A percentile compares a stretch with the other conserved stretches of the same genome.
Conservation (phyloP, 345 rosid genomes). For the Dovyalis caffra region DNA sequence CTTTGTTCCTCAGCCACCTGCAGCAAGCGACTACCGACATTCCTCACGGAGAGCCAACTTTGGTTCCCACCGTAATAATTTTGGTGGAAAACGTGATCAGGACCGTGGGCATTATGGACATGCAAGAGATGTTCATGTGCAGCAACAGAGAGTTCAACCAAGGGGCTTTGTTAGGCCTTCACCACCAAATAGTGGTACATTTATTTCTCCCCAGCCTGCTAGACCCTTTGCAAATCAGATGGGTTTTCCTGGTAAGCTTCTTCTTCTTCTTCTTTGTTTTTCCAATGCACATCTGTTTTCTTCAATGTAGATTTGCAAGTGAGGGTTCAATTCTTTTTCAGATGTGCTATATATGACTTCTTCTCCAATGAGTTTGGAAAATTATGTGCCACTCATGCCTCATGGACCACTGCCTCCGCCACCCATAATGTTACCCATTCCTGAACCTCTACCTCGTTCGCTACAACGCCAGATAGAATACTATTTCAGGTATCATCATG, state of each 20-base stretch:
- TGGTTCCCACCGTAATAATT: constrained; percentile 43
- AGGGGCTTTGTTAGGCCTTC: constrained; percentile 50
- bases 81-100: constrained; percentile 46
- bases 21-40: constrained; percentile 38
- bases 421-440: constrained; percentile 32
- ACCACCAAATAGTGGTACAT: constrained; percentile 38
- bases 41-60: constrained; percentile 47
- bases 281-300: not conserved
- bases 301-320: not conserved
- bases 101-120: constrained; percentile 46
- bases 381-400: constrained; percentile 35
- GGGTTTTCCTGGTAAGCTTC: constrained; percentile 43
- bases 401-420: constrained; percentile 32
- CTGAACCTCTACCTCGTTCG: constrained; percentile 34
- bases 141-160: constrained; percentile 41
- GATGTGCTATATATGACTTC: constrained; percentile 38
- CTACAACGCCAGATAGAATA: constrained; percentile 56
- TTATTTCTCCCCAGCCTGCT: constrained; percentile 36
- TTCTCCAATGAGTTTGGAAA: constrained; percentile 42
- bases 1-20: constrained; percentile 39
- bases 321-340: constrained; percentile 21
- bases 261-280: not conserved
- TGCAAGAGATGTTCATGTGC: constrained; percentile 48
- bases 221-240: constrained; percentile 36
- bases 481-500: constrained; percentile 55